Percentiles rank a stretch among this genome's conserved stretches.
Conservation (phyloP, 306 rosid species). For the Prunus kanzakura region DNA sequence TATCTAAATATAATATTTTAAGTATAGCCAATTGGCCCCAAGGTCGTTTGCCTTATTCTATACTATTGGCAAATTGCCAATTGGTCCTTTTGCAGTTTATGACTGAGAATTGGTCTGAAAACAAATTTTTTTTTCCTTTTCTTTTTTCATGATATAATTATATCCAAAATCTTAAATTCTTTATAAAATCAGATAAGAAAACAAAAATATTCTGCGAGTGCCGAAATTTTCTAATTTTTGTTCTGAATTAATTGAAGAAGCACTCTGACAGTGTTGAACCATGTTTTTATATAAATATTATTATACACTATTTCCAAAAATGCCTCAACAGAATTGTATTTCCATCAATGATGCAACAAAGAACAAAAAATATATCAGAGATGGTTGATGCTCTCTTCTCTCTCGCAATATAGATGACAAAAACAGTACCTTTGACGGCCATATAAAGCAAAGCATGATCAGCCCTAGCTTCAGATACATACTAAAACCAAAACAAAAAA, state of each 20-base stretch:
- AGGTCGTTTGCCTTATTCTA: too few species aligned
- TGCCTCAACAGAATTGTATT: slow-evolving; percentile 31
- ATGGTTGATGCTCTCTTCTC: slow-evolving; percentile 31
- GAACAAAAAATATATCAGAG: slow-evolving; percentile 24
- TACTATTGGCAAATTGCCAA: too few species aligned
- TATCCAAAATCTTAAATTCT: not conserved
- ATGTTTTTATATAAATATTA: not conserved
- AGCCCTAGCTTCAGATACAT: slow-evolving; percentile 23
- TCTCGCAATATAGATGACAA: slow-evolving; percentile 40
- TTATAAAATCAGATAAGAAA: not conserved
- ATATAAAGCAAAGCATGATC: slow-evolving; percentile 18
- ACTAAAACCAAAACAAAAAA: slow-evolving; percentile 27
- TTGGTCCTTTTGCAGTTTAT: too few species aligned
- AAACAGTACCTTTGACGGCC: slow-evolving; percentile 12
- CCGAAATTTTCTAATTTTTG: not conserved
- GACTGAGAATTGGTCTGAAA: too few species aligned
- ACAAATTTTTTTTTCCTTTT: too few species aligned
- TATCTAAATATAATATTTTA: too few species aligned
- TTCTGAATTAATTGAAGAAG: too few species aligned
- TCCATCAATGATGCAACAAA: slow-evolving; percentile 30
- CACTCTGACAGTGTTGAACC: too few species aligned
- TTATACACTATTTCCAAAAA: slow-evolving; percentile 23
- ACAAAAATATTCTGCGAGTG: not conserved
- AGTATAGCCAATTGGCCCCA: too few species aligned
- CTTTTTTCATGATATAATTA: too few species aligned